These are phyloP conservation scores for Diplotaxis tenuifolia DNA, from an alignment of 345 rosid species.

Conservation along the genomic window DNA sequence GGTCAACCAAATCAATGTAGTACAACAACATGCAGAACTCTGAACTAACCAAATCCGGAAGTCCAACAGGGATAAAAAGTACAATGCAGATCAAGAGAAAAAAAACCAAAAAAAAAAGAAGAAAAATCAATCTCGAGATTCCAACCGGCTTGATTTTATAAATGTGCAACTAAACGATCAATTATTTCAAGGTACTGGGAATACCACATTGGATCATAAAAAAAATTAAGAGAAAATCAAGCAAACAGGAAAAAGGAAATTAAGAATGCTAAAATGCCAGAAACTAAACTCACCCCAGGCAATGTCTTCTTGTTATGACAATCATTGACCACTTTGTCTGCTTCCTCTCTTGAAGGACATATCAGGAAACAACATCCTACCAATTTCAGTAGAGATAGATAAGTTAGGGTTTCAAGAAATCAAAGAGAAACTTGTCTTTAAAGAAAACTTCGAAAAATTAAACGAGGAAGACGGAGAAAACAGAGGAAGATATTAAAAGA, in stretches of 20 bases:
- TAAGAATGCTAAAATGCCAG: neutral
- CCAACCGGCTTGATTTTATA: conserved; percentile 1
- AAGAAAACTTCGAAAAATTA: neutral
- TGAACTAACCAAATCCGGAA: neutral
- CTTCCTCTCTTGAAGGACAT: conserved; percentile 90
- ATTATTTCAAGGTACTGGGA: neutral
- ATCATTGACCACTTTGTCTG: conserved; percentile 81
- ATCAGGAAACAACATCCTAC: conserved; percentile 88
- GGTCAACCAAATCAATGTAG: neutral
- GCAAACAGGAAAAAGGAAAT: conserved; percentile 32
- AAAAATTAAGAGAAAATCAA: neutral
- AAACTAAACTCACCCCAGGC: conserved; percentile 70
- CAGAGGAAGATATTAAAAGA: neutral
- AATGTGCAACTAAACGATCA: conserved; percentile 18
- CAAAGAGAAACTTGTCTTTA: neutral
- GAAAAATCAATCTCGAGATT: conserved; percentile 29
- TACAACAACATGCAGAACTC: conserved; percentile 13
- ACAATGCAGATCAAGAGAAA: conserved; percentile 25
- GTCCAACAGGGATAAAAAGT: neutral
- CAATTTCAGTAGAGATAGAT: neutral
- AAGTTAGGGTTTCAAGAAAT: conserved; percentile 46
- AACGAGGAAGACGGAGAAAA: conserved; percentile 15
- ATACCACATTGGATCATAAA: neutral
- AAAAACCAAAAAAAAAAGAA: neutral
- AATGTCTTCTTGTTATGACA: conserved; percentile 92